phyloP scores from a whole-genome alignment of 257 asterid genomes.

The Solanum bukasovii region DNA sequence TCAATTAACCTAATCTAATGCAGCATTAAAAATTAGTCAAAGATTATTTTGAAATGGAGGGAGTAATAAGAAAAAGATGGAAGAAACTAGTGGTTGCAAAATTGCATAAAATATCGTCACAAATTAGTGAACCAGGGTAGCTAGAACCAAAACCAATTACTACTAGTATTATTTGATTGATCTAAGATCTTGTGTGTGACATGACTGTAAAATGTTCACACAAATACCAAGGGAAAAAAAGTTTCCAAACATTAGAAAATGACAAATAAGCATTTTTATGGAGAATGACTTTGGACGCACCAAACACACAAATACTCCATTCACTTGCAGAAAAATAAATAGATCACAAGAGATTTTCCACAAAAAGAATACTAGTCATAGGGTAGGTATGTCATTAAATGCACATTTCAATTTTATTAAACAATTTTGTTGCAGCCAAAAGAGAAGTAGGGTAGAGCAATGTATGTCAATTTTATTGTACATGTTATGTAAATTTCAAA shows the following conservation, averaged over 20 bases:
- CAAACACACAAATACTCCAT: neutral
- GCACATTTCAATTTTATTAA: neutral
- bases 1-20: neutral
- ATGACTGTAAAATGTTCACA: neutral
- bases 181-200: neutral
- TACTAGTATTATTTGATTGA: neutral
- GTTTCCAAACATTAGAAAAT: neutral
- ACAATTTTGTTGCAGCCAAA: neutral
- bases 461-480: neutral
- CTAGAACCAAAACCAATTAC: neutral
- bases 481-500: slow-evolving; percentile 9
- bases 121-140: neutral
- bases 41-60: neutral
- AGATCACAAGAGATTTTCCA: neutral
- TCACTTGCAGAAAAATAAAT: no score
- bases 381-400: neutral
- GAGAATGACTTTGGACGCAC: neutral
- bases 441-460: neutral
- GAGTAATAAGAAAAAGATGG: neutral
- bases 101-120: neutral
- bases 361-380: neutral
- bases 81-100: neutral
- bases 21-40: no score
- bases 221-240: no score
- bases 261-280: neutral